A percentile compares a stretch with the other conserved stretches of the same genome.
Evolutionary conservation across 1,139 yeast genomes (phyloP).

Genomic region (Saccharomycopsis hybrid): DNA sequence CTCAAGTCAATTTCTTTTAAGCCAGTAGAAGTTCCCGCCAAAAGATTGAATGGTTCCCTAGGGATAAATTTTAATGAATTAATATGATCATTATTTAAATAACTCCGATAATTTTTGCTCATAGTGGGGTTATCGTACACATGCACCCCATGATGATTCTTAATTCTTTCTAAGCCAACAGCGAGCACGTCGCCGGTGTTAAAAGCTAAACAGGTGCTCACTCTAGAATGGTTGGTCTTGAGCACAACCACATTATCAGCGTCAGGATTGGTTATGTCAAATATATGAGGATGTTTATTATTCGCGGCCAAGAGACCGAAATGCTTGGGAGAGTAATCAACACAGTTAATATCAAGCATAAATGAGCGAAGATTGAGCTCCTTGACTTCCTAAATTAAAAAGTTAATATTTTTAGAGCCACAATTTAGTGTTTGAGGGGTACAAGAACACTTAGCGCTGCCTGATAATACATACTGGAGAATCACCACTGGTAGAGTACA

Average conservation of each 20-base stretch:
- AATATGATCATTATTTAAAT: constrained; percentile 10
- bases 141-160: constrained; percentile 16
- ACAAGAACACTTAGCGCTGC: too few species aligned
- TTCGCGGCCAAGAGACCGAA: constrained; percentile 15
- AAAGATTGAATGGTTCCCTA: background rate
- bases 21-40: constrained; percentile 14
- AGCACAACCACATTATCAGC: constrained; percentile 4
- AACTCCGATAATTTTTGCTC: constrained; percentile 3
- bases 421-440: too few species aligned
- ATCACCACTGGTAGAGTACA: constrained; percentile 1
- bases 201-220: constrained; percentile 7
- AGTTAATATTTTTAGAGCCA: background rate
- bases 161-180: constrained; percentile 13
- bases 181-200: constrained; percentile 10
- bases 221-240: constrained; percentile 3
- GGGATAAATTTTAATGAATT: constrained; percentile 14
- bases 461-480: too few species aligned
- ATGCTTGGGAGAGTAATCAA: constrained; percentile 7
- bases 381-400: constrained; percentile 3
- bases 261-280: constrained; percentile 10
- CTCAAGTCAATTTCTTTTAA: constrained; percentile 16
- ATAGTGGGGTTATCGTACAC: constrained; percentile 11
- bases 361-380: constrained; percentile 8
- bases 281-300: constrained; percentile 9
- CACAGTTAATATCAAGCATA: constrained; percentile 10